Evolutionary conservation across 2,329 filamentous ascomycete genomes (phyloP).

Genomic region (Xylaria hypoxylon): DNA sequence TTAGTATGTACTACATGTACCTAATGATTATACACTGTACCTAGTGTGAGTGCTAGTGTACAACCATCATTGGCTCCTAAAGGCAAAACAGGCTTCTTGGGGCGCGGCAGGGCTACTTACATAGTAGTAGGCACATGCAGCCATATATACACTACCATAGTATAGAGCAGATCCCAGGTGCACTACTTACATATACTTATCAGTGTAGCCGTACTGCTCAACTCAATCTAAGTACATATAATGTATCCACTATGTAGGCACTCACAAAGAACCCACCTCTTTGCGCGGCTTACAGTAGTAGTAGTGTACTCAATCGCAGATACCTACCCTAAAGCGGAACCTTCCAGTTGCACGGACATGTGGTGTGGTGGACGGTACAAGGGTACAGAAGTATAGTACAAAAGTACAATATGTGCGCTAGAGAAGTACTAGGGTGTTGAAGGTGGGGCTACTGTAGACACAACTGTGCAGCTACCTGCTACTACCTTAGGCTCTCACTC

Average conservation of each 20-base stretch:
- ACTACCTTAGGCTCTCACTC: conserved; percentile 19
- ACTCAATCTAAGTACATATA: background rate
- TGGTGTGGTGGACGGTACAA: conserved; percentile 32
- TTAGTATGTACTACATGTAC: background rate
- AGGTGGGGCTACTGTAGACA: background rate
- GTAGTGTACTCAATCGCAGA: conserved; percentile 30
- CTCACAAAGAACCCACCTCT: background rate
- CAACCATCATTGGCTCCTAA: conserved; percentile 33
- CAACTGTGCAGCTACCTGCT: conserved; percentile 20
- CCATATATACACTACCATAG: conserved; percentile 9
- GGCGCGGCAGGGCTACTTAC: conserved; percentile 37
- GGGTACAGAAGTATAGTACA: conserved; percentile 5
- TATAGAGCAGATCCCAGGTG: conserved; percentile 22
- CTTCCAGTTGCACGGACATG: conserved; percentile 29
- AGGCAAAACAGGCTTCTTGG: conserved; percentile 36
- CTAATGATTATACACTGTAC: background rate
- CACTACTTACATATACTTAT: background rate
- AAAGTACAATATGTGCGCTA: background rate
- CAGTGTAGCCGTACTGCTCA: background rate
- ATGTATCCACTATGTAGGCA: background rate
- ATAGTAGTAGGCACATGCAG: conserved; percentile 34
- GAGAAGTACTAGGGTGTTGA: background rate
- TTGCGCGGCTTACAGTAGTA: conserved; percentile 34
- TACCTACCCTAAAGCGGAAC: conserved; percentile 27
- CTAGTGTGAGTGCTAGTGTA: conserved; percentile 17